Conservation (phyloP, 345 rosid genomes). For the Citrus australasica region DNA sequence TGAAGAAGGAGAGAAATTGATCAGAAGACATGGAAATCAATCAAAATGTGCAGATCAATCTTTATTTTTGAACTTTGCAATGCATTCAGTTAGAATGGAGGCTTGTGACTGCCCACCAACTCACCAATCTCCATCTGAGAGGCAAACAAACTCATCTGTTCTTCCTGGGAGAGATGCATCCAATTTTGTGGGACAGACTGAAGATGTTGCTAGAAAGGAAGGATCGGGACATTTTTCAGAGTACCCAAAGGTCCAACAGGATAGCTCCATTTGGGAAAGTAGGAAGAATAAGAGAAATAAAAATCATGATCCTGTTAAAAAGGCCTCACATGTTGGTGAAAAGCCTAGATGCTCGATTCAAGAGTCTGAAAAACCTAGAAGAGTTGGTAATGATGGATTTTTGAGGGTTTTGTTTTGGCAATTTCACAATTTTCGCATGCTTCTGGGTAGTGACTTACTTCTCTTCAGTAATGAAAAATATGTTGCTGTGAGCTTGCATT, state of each 20-base stretch:
- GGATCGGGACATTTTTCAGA: constrained; percentile 35
- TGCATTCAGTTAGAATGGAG: constrained; percentile 98
- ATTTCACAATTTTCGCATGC: constrained; percentile 96
- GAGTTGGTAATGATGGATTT: constrained; percentile 71
- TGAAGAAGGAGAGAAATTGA: constrained; percentile 87
- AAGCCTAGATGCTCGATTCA: constrained; percentile 63
- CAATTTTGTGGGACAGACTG: constrained; percentile 40
- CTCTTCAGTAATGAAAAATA: constrained; percentile 93
- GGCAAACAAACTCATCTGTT: constrained; percentile 51
- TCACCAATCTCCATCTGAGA: constrained; percentile 44
- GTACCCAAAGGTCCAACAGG: constrained; percentile 52
- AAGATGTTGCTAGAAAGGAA: constrained; percentile 36
- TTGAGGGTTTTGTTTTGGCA: constrained; percentile 87
- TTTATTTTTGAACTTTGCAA: constrained; percentile 87
- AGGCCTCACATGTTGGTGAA: constrained; percentile 67
- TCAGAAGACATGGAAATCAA: constrained; percentile 71
- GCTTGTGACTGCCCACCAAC: constrained; percentile 95
- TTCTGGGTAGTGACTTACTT: constrained; percentile 91
- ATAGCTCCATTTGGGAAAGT: constrained; percentile 51
- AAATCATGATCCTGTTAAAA: constrained; percentile 46
- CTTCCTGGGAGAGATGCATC: constrained; percentile 51
- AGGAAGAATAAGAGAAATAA: constrained; percentile 52
- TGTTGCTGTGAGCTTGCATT: constrained; percentile 92
- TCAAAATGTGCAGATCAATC: constrained; percentile 83
- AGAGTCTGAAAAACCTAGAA: constrained; percentile 78